Evolutionary conservation across 139 green algal species (phyloP).

Genomic region (Picochlorum sp.): DNA sequence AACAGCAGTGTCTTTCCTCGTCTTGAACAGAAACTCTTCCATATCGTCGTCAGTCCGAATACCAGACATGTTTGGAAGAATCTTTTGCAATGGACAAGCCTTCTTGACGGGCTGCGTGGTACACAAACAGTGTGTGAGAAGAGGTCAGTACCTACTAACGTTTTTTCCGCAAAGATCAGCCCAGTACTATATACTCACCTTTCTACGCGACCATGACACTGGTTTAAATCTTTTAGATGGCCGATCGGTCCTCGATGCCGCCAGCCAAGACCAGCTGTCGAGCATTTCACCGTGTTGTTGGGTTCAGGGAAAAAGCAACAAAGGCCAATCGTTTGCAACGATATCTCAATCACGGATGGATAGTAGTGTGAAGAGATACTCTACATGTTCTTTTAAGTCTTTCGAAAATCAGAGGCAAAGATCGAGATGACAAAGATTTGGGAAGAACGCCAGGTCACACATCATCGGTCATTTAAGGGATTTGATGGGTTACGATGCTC

Average conservation of each 20-base stretch:
- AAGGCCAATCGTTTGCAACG: too few relatives aligned
- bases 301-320: too few relatives aligned
- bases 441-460: too few relatives aligned
- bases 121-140: neutral
- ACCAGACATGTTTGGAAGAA: constrained; percentile 26
- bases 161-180: too few relatives aligned
- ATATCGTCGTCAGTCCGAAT: constrained; percentile 26
- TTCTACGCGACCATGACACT: neutral
- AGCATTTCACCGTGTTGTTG: neutral
- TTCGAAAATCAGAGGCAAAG: too few relatives aligned
- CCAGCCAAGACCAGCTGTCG: constrained; percentile 14
- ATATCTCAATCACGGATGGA: too few relatives aligned
- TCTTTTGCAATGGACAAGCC: constrained; percentile 9
- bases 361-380: too few relatives aligned
- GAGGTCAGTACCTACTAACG: too few relatives aligned
- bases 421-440: too few relatives aligned
- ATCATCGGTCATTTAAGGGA: too few relatives aligned
- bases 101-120: constrained; percentile 21
- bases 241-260: neutral
- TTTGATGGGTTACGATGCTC: too few relatives aligned
- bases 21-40: constrained; percentile 9
- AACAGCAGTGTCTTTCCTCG: constrained; percentile 16
- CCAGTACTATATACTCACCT: neutral
- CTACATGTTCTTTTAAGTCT: too few relatives aligned
- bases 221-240: constrained; percentile 8